Evolutionary conservation across 192 early-diverging fungal genomes (phyloP), one percentile per base, ranked within the genome.

Genomic region (Rhizophlyctis rosea): DNA sequence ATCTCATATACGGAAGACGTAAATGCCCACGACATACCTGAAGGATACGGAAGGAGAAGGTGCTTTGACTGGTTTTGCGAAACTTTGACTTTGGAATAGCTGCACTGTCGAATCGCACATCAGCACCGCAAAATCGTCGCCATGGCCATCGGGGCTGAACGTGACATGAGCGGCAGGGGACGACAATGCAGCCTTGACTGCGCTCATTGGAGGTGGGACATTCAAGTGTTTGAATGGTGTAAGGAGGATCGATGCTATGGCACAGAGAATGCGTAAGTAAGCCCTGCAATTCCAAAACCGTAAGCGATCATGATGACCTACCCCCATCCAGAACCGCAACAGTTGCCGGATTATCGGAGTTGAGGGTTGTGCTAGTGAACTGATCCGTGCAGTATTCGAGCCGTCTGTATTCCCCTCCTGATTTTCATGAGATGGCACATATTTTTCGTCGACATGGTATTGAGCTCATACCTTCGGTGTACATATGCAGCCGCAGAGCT

Each of bases 181-280:
- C 3, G 73, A 63, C 7, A 85, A 54, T 4, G 63, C 36, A 4
- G 78, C 34, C 3, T 72, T 71, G 23, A 78, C 64, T 5, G 76
- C 70, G 50, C 70, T 76, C 95, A 97, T 96, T n/a, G 96, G 96
- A 31, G 96, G 96, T 34, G 96, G 96, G 27, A 96, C 87, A 67
- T 95, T 96, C 57, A 84, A 81, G 54, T 85, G 74, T 55, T 75
- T 69, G 67, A 95, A 92, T 3, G 92, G 91, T 4, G 92, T 95
- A 32, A 94, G 59, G 25, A 85, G 68, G 1, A 86, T 32, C 11
- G 68, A 68, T 34, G 70, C 79, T 65, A 62, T 63, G 39, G 63
- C 54, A 21, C 50, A 59, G 3, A 70, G 62, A n/a, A 0, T 63
- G 61, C 1, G 39, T 62, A 3, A 69, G 67, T 2, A 54, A 62